phyloP scores from a whole-genome alignment of 2,329 filamentous ascomycete species.

The Fusarium phyllophilum region DNA sequence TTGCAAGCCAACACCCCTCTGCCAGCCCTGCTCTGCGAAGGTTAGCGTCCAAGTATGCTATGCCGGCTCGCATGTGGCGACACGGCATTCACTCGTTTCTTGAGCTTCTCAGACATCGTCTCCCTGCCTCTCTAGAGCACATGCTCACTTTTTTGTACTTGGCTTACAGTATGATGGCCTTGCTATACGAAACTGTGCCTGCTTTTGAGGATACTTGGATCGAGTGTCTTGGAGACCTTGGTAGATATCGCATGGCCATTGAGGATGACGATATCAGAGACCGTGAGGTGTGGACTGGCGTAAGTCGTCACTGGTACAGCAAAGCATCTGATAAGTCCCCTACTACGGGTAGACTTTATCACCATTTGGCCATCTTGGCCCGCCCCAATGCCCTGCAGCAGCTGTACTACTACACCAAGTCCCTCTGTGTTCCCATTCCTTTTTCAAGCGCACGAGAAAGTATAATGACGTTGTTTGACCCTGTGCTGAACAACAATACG shows the following conservation, averaged over 20 bases:
- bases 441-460: slow-evolving; percentile 76
- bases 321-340: slow-evolving; percentile 83
- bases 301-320: slow-evolving; percentile 85
- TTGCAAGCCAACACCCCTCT: slow-evolving; percentile 87
- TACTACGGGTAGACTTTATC: slow-evolving; percentile 81
- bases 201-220: slow-evolving; percentile 91
- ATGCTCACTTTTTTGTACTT: slow-evolving; percentile 93
- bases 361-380: slow-evolving; percentile 85
- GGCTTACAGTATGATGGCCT: slow-evolving; percentile 88
- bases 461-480: slow-evolving; percentile 75
- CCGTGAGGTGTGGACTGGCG: slow-evolving; percentile 82
- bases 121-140: slow-evolving; percentile 83
- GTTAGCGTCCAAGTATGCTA: slow-evolving; percentile 83
- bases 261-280: slow-evolving; percentile 83
- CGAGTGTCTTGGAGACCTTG: slow-evolving; percentile 88
- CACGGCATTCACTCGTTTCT: slow-evolving; percentile 90
- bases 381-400: slow-evolving; percentile 76
- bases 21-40: slow-evolving; percentile 74
- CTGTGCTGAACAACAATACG: slow-evolving; percentile 56
- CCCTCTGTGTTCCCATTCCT: slow-evolving; percentile 72
- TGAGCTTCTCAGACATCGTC: slow-evolving; percentile 76
- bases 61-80: slow-evolving; percentile 95
- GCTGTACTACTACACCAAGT: slow-evolving; percentile 77
- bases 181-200: slow-evolving; percentile 86
- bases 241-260: slow-evolving; percentile 87